A percentile compares a stretch with the other conserved stretches of the same genome.
Evolutionary conservation across 169 alveolate genomes (phyloP).

Genomic region (Fabrea salina): DNA sequence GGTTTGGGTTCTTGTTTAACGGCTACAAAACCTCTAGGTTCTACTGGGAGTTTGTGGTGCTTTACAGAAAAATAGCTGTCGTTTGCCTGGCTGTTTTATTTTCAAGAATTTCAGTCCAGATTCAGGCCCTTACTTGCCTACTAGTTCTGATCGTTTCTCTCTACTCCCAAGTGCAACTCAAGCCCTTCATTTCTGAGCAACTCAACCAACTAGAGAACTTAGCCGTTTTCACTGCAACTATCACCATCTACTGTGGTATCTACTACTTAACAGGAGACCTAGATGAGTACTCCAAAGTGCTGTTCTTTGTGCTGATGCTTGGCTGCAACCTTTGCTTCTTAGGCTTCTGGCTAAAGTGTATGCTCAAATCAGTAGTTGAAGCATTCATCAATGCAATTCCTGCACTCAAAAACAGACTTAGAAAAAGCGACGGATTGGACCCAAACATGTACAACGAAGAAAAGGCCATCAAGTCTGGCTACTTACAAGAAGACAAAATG

Average conservation of each 20-base stretch:
- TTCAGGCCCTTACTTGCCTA: conserved; percentile 44
- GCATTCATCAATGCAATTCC: no score
- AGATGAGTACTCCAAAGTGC: neutral
- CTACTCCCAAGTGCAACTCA: conserved; percentile 3
- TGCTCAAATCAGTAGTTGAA: no score
- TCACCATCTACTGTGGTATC: conserved; percentile 48
- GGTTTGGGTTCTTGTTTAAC: conserved; percentile 43
- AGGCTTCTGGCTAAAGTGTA: neutral
- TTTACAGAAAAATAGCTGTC: conserved; percentile 43
- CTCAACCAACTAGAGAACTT: conserved; percentile 40
- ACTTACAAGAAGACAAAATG: no score
- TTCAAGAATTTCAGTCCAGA: conserved; percentile 3
- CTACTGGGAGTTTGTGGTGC: conserved; percentile 54
- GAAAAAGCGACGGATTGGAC: no score
- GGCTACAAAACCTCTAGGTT: conserved; percentile 40
- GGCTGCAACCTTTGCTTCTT: neutral
- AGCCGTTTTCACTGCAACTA: conserved; percentile 6
- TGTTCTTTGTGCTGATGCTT: neutral
- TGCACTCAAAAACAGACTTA: no score
- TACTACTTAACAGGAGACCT: conserved; percentile 34
- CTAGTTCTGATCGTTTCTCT: conserved; percentile 15
- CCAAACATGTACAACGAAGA: no score
- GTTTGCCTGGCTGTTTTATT: conserved; percentile 32
- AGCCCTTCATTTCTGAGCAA: conserved; percentile 30
- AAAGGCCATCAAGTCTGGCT: no score